Evolutionary conservation across 176 grass and related monocot species (phyloP).

Genomic region (Musa troglodytarum): DNA sequence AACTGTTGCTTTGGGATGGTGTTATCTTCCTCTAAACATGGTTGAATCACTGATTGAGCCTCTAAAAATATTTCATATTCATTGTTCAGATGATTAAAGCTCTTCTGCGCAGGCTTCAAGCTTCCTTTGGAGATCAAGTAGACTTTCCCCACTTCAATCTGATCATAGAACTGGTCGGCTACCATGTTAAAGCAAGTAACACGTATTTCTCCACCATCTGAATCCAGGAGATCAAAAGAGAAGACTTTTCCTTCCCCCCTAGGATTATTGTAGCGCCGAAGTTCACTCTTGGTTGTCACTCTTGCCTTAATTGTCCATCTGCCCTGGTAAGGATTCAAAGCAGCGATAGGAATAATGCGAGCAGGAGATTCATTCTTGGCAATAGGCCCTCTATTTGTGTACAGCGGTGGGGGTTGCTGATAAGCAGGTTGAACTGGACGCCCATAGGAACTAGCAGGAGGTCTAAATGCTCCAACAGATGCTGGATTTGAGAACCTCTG

Average conservation of each 20-base stretch:
- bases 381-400: conserved; percentile 55
- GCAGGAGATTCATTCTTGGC: conserved; percentile 48
- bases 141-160: conserved; percentile 75
- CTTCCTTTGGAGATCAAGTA: conserved; percentile 73
- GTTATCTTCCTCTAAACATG: conserved; percentile 40
- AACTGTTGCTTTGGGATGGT: conserved; percentile 60
- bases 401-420: conserved; percentile 48
- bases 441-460: conserved; percentile 39
- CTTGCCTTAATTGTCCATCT: conserved; percentile 85
- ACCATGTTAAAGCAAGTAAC: conserved; percentile 50
- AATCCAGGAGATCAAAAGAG: conserved; percentile 75
- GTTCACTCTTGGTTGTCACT: conserved; percentile 54
- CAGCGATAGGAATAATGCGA: conserved; percentile 48
- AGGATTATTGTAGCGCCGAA: conserved; percentile 32
- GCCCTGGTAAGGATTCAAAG: conserved; percentile 57
- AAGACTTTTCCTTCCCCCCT: conserved; percentile 74
- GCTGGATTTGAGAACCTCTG: conserved; percentile 47
- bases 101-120: conserved; percentile 42
- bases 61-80: conserved; percentile 63
- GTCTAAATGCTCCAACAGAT: conserved; percentile 22
- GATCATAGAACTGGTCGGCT: conserved; percentile 46
- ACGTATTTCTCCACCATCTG: conserved; percentile 64
- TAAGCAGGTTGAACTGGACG: conserved; percentile 30
- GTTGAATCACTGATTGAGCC: conserved; percentile 31
- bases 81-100: conserved; percentile 56